Evolutionary conservation across 441 rosid genomes (phyloP), one percentile per base, ranked within the genome.

Genomic region (Pelargonium australe): DNA sequence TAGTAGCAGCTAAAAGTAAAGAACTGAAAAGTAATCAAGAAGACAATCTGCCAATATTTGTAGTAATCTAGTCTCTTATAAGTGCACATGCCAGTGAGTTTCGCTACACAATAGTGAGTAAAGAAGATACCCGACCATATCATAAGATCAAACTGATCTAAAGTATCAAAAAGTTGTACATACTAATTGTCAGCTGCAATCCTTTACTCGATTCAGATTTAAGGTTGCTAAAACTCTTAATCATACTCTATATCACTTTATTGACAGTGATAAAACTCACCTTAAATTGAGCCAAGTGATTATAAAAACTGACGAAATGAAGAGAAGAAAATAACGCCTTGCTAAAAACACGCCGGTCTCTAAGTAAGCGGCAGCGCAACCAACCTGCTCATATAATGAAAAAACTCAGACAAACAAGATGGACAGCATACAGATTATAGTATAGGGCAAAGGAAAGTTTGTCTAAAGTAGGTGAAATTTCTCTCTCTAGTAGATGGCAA

Each of bases 271-370:
- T 0, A 68, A 66, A 74, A 78, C 76, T 63, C 64, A 86, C 98
- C 98, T 90, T 74, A 93, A 72, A 75, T 93, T 93, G 49, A 93
- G 88, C 97, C 96, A 93, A 55, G 89, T 78, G 69, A 93, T 90
- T 49, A 89, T 78, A 58, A 89, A 82, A 63, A 90, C 10, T n/a
- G 98, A 93, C 65, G 96, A 89, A 81, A 75, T 82, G 85, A 93
- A 80, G 65, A 90, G 87, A 44, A 67, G 43, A 64, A 78, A 76
- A 69, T 86, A 93, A 64, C 89, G 89, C 72, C 67, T 68, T 53
- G 76, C 70, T 2, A 77, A 68, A 76, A 90, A 85, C 5, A 77
- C 41, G 41, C 98, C 93, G 0, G 91, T 83, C 75, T 90, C 86
- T 60, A 86, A 73, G 76, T 87, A 90, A 11, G 97, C 91, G 4